phyloP scores from a whole-genome alignment of 257 asterid genomes.

The Osmanthus fragrans region DNA sequence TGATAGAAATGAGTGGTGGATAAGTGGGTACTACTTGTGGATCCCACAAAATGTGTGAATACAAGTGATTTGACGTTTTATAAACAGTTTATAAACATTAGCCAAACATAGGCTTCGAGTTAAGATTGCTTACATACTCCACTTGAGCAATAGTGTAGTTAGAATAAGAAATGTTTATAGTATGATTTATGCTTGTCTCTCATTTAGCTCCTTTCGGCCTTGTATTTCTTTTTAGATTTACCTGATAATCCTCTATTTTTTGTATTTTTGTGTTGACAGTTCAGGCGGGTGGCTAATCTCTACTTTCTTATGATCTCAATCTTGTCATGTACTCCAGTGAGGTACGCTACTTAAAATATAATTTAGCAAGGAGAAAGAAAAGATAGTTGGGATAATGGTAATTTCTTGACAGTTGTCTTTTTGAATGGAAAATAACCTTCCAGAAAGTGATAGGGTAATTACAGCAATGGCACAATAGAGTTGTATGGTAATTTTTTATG shows the following conservation, averaged over 20 bases:
- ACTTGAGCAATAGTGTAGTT: not conserved
- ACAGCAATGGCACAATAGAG: not conserved
- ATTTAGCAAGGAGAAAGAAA: not conserved
- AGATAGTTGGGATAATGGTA: not conserved
- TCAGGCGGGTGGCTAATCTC: slow-evolving; percentile 99
- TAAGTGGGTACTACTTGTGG: too few relatives aligned
- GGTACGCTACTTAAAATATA: slow-evolving; percentile 37
- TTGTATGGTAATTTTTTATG: not conserved
- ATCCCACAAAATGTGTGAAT: too few relatives aligned
- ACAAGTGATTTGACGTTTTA: too few relatives aligned
- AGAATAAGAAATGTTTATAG: slow-evolving; percentile 4
- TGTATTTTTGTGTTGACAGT: slow-evolving; percentile 70
- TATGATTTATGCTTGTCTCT: slow-evolving; percentile 6
- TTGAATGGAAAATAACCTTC: not conserved
- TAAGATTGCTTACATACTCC: slow-evolving; percentile 5
- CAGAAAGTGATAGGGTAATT: not conserved
- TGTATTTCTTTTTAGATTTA: slow-evolving; percentile 26
- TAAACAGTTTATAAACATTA: too few relatives aligned
- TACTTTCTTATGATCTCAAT: slow-evolving; percentile 98
- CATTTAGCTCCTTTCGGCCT: slow-evolving; percentile 9
- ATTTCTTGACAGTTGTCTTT: not conserved
- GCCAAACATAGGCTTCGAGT: not conserved
- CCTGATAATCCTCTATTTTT: slow-evolving; percentile 43
- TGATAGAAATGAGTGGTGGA: too few relatives aligned
- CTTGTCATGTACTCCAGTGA: slow-evolving; percentile 97